Evolutionary conservation across 208 protist species (phyloP).

Genomic region (Trypanosomatidae sp.): DNA sequence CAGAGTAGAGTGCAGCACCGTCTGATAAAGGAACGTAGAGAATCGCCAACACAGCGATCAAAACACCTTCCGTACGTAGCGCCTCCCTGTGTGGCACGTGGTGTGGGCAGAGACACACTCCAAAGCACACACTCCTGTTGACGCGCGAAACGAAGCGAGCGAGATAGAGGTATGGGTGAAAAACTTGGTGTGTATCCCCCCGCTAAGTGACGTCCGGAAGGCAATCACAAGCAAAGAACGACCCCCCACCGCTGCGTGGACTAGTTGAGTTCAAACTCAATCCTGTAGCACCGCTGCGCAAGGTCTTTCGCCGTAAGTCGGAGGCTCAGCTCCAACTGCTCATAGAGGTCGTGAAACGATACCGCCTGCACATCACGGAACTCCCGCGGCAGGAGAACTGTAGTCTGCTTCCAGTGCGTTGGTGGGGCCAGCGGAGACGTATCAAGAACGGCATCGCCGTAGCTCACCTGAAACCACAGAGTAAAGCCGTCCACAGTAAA

Average conservation of each 20-base stretch:
- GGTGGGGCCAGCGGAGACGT: slow-evolving; percentile 52
- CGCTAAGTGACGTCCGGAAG: not conserved
- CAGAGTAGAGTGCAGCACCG: not conserved
- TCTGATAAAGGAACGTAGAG: not conserved
- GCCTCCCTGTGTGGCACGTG: not conserved
- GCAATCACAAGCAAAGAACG: not conserved
- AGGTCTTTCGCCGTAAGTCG: slow-evolving; percentile 29
- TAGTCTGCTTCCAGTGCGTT: slow-evolving; percentile 93
- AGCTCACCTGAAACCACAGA: slow-evolving; percentile 77
- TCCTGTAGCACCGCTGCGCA: slow-evolving; percentile 50
- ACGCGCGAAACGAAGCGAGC: no score
- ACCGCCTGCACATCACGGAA: slow-evolving; percentile 44
- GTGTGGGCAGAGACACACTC: not conserved
- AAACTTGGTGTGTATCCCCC: not conserved
- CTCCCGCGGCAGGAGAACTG: slow-evolving; percentile 53
- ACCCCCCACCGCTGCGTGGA: not conserved
- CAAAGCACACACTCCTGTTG: not conserved
- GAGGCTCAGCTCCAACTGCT: slow-evolving; percentile 34
- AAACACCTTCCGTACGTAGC: not conserved
- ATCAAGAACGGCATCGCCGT: slow-evolving; percentile 32
- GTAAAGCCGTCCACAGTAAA: slow-evolving; percentile 65
- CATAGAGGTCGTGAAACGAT: slow-evolving; percentile 24
- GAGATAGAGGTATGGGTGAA: not conserved
- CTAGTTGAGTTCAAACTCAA: slow-evolving; percentile 57
- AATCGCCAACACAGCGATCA: not conserved